Conservation (phyloP, 1,284 basidiomycete species). For the Trichosporon asahii region DNA sequence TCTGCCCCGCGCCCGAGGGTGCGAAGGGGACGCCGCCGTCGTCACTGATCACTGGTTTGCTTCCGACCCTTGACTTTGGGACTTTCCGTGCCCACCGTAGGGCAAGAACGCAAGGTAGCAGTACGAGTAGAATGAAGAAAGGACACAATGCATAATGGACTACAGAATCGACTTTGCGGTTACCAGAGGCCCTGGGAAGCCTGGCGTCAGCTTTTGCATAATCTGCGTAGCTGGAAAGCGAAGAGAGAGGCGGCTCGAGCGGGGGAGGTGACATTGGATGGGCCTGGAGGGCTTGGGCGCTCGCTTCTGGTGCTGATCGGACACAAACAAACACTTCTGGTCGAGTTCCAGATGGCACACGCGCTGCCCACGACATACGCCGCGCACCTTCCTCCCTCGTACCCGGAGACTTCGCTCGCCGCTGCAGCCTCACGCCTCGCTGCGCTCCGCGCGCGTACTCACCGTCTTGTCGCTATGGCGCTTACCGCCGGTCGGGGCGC, state of each 20-base stretch:
- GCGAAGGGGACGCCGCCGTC: background rate
- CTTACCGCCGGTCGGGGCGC: slow-evolving; percentile 32
- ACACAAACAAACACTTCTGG: background rate
- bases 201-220: slow-evolving; percentile 13
- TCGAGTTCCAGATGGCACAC: too few relatives aligned
- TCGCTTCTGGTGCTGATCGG: background rate
- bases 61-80: background rate
- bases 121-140: background rate
- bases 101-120: too few relatives aligned
- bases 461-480: slow-evolving; percentile 35
- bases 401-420: background rate
- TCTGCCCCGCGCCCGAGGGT: background rate
- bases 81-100: too few relatives aligned
- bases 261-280: background rate
- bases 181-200: slow-evolving; percentile 17
- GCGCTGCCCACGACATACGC: too few relatives aligned
- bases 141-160: background rate
- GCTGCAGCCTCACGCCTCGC: background rate
- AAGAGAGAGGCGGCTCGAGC: background rate
- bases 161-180: background rate
- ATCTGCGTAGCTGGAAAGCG: background rate
- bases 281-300: background rate
- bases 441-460: slow-evolving; percentile 13
- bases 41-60: background rate
- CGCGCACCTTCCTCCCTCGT: too few relatives aligned